These are phyloP conservation scores for Neurospora sp. DNA, from an alignment of 495 filamentous ascomycete genomes.

Conservation along the genomic window DNA sequence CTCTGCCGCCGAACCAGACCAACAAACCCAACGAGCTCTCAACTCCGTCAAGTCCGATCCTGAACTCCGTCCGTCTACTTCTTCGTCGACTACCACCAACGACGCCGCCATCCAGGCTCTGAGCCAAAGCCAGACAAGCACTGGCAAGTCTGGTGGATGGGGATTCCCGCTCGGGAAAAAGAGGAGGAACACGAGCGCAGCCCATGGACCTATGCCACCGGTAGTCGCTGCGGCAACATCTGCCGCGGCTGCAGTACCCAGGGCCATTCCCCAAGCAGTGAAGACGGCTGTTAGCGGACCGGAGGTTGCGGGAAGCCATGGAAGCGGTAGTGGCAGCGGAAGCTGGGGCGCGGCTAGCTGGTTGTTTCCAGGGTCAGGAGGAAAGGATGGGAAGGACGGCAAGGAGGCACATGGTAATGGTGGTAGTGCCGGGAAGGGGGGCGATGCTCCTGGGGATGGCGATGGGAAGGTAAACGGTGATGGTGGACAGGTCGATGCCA, in stretches of 20 bases:
- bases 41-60: background rate
- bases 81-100: background rate
- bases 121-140: background rate
- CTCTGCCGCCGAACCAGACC: background rate
- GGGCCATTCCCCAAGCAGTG: background rate
- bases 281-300: background rate
- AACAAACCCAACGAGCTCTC: background rate
- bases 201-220: background rate
- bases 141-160: background rate
- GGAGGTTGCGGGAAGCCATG: background rate
- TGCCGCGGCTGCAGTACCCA: background rate
- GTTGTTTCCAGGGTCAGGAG: background rate
- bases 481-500: background rate
- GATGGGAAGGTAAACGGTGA: background rate
- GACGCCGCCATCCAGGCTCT: background rate
- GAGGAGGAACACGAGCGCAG: background rate
- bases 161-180: background rate
- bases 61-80: background rate
- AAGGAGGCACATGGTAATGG: background rate
- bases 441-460: background rate
- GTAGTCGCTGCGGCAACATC: background rate
- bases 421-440: background rate
- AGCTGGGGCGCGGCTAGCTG: background rate
- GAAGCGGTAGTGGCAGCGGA: background rate
- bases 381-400: background rate